phyloP scores from a whole-genome alignment of 169 alveolate species.

The Eimeria sp. region DNA sequence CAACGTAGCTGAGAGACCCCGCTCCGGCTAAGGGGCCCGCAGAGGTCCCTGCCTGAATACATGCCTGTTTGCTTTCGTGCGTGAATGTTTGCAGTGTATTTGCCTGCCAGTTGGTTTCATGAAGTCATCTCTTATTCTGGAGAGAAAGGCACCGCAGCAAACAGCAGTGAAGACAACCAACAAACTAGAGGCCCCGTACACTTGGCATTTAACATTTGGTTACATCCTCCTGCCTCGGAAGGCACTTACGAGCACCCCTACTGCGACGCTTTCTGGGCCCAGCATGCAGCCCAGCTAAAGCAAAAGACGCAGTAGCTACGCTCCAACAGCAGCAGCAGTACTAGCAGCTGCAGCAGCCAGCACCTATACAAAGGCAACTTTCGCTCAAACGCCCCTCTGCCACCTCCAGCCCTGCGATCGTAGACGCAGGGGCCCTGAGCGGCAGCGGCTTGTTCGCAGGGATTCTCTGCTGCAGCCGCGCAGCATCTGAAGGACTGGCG shows the following conservation, averaged over 20 bases:
- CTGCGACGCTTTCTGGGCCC: constrained; percentile 38
- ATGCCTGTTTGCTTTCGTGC: neutral
- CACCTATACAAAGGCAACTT: neutral
- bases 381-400: too few relatives aligned
- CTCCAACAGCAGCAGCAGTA: neutral
- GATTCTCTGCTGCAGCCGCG: neutral
- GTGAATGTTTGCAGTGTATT: constrained; percentile 67
- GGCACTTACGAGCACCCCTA: constrained; percentile 43
- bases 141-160: neutral
- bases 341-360: neutral
- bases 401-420: neutral
- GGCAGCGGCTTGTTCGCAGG: neutral
- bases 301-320: neutral
- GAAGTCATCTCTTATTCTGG: constrained; percentile 76
- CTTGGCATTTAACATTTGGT: constrained; percentile 70
- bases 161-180: neutral
- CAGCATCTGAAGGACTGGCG: neutral
- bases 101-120: constrained; percentile 84
- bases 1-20: neutral
- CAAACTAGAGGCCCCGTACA: neutral
- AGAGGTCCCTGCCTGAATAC: neutral
- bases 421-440: neutral
- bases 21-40: neutral
- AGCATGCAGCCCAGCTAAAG: constrained; percentile 15
- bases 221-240: constrained; percentile 57